These are phyloP conservation scores for Hypoxylon sp. DNA, from an alignment of 2,329 filamentous ascomycete species.

Conservation along the genomic window DNA sequence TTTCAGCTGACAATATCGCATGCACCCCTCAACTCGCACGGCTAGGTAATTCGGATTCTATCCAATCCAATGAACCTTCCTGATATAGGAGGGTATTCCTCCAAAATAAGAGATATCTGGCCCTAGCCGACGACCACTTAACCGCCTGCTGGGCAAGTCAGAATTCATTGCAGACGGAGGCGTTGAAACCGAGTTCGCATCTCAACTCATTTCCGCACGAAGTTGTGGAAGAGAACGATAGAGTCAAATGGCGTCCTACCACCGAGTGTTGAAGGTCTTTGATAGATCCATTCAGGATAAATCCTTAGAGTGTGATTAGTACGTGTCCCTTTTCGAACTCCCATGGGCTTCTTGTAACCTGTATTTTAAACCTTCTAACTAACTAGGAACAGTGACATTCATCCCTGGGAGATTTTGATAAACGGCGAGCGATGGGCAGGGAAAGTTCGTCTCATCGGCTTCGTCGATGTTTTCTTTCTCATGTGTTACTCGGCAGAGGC, in stretches of 20 bases:
- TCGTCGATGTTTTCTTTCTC: constrained; percentile 53
- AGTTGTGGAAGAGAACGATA: background rate
- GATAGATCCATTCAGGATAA: constrained; percentile 51
- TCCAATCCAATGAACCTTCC: constrained; percentile 15
- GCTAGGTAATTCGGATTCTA: constrained; percentile 3
- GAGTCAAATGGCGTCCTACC: constrained; percentile 51
- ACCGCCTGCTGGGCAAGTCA: background rate
- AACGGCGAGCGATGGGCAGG: constrained; percentile 51
- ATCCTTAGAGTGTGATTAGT: constrained; percentile 51
- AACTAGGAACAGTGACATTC: constrained; percentile 48
- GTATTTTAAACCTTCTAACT: constrained; percentile 12
- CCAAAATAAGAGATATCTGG: background rate
- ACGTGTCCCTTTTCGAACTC: constrained; percentile 4
- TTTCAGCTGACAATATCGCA: constrained; percentile 29
- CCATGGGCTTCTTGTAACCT: background rate
- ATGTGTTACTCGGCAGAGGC: constrained; percentile 52
- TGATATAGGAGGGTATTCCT: background rate
- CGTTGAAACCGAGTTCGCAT: background rate
- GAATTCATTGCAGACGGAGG: background rate
- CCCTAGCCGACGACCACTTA: background rate
- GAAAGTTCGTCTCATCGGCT: constrained; percentile 52
- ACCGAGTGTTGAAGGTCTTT: constrained; percentile 51
- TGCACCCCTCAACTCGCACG: constrained; percentile 10
- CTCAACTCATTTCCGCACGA: background rate
- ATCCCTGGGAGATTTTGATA: constrained; percentile 53